A percentile compares a stretch with the other conserved stretches of the same genome.
These are phyloP conservation scores for Phalaenopsis aphrodite DNA, from an alignment of 106 monocot genomes.

Conservation along the genomic window DNA sequence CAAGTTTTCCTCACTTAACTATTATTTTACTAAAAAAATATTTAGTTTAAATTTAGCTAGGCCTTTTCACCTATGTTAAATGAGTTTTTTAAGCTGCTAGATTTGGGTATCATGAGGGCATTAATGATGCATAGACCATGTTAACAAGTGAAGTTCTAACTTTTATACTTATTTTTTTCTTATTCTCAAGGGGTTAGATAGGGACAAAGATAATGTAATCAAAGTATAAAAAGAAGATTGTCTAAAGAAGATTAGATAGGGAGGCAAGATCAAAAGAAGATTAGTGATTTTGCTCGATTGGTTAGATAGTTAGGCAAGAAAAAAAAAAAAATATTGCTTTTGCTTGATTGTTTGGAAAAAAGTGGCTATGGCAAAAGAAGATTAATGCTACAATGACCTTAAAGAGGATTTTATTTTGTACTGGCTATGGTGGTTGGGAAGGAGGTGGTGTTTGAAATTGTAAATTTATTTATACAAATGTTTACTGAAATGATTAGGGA, in stretches of 20 bases:
- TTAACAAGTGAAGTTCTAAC: background rate
- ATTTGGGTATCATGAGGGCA: background rate
- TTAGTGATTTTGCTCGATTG: background rate
- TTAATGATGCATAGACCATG: background rate
- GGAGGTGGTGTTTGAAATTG: no score
- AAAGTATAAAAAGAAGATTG: no score
- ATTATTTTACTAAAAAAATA: background rate
- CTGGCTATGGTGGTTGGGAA: background rate
- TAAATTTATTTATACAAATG: no score
- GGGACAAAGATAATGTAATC: no score
- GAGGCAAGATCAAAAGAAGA: background rate
- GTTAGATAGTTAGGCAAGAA: no score
- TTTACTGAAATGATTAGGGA: background rate
- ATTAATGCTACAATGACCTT: background rate
- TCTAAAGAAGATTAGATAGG: background rate
- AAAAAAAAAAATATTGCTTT: no score
- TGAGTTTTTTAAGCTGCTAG: background rate
- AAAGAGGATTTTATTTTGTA: background rate
- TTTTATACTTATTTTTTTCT: background rate
- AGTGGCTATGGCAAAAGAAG: no score
- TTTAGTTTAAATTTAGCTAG: background rate
- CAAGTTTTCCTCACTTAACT: no score
- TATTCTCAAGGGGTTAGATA: background rate
- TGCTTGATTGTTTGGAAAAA: no score
- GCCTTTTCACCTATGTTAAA: background rate